Base-by-base conservation (phyloP, 1,284 basidiomycete genomes). In the Malassezia dermatis region DNA sequence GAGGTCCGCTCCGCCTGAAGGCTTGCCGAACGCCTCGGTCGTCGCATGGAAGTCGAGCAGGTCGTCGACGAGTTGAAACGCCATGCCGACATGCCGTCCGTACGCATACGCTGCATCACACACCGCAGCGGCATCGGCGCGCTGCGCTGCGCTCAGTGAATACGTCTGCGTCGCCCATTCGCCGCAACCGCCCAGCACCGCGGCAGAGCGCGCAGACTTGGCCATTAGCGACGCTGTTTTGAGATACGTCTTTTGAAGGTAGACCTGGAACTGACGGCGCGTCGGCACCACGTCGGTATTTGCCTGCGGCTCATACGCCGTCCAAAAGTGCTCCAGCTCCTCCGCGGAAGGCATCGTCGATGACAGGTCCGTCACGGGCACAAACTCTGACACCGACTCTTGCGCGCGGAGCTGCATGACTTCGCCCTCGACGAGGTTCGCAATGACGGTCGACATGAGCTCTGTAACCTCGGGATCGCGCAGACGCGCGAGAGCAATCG, bases 161-260 rank as follows among this genome's bases (percentile, higher is more conserved):
- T 53, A 47, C 19, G 40, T 44, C 8, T 47, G 21, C 64, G 90
- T 87, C 0, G 77, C 77, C 43, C 67, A 66, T 4, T 83, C 83
- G 0, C 78, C 77, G 48, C 85, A 86, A 0, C 93, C 93, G 5
- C 91, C 93, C 0, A 98, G 80, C 4, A 93, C 84, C 6, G 89
- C 88, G 0, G 89, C 83, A 5, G 88, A 87, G 8, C 91, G 81
- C 1, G 88, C 85, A 3, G 86, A 86, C 76, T 96, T 98, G 1
- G 90, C 91, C 81, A 98, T 93, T 56, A 98, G 77, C 67, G 86
- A 89, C 15, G 93, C 93, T 5, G 90, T 94, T 78, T 98, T 96
- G 69, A 98, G 79, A 73, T 96, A 98, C 24, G 89, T 91, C 78
- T 93, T 95, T 68, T 84, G 83, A 75, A 96, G 80, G 77, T 98